Base-by-base conservation (phyloP, 805 yeast genomes). In the Candida coquimbonensis region DNA sequence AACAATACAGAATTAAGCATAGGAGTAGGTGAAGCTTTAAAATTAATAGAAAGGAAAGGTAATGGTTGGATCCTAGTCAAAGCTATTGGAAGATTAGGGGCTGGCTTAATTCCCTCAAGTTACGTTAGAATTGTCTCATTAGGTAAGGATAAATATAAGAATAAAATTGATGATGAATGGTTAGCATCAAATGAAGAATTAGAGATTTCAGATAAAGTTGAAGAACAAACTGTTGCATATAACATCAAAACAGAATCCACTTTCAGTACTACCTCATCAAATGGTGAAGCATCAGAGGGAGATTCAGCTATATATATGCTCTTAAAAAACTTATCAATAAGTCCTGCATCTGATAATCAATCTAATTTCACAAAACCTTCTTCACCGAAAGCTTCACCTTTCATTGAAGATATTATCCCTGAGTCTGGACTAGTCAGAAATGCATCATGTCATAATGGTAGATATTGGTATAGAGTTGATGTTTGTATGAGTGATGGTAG, bases 41-140 rank as follows among this genome's bases (percentile, higher is more conserved):
- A 75, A 53, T 58, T 79, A 19, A 49, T 77, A 6, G 73, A 73
- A 43, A 60, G 73, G 36, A 68, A 65, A 37, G 73, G 73, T 1
- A 70, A 73, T 52, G 83, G 81, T 2, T 77, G 81, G 80, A 58
- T 78, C 3, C 57, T 76, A 38, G 83, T 76, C 9, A 77, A 77
- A 56, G 72, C 76, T n/a, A 68, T 78, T 32, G 76, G 74, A 37
- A 65, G 70, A 47, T 47, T 75, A 29, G 59, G 65, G 5, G 72
- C 75, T 1, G 83, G 83, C 1, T 60, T 78, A 46, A 69, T 78
- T 2, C 83, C 83, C 1, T 72, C 77, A 3, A 63, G 69, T 33
- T 73, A 72, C 53, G 74, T 70, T 21, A 73, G 67, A 42, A 72
- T 73, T 25, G 75, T 73, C n/a, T 64, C 67, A 24, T 49, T 59